Evolutionary conservation across 352 stramenopile species (phyloP).

Genomic region (Plasmopara viticola): DNA sequence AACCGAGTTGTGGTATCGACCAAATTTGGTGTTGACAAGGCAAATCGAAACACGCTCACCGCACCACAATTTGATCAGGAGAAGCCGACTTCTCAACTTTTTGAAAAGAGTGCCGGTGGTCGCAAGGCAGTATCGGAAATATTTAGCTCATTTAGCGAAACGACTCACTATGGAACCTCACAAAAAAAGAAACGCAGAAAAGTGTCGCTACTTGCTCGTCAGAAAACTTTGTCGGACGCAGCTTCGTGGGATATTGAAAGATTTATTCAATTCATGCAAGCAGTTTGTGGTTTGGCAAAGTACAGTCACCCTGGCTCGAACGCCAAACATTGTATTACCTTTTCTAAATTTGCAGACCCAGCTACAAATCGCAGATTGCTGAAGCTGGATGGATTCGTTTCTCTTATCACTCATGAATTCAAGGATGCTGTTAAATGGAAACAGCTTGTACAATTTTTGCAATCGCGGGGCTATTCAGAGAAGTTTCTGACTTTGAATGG

Average conservation of each 20-base stretch:
- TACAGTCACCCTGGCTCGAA: constrained; percentile 20
- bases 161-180: constrained; percentile 3
- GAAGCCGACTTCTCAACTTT: constrained; percentile 13
- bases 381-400: constrained; percentile 36
- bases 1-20: constrained; percentile 28
- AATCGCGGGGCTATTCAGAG: constrained; percentile 38
- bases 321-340: constrained; percentile 47
- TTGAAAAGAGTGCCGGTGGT: constrained; percentile 24
- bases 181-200: constrained; percentile 58
- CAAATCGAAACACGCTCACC: constrained; percentile 7
- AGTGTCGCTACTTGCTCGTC: constrained; percentile 16
- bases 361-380: constrained; percentile 30
- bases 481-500: constrained; percentile 14
- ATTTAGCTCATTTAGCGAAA: constrained; percentile 37
- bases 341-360: constrained; percentile 51
- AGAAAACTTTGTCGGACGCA: constrained; percentile 5
- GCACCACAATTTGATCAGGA: constrained; percentile 17
- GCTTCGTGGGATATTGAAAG: constrained; percentile 57
- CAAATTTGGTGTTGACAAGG: constrained; percentile 21
- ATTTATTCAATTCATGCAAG: constrained; percentile 50
- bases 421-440: constrained; percentile 36
- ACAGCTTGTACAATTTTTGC: constrained; percentile 41
- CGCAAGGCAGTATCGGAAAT: constrained; percentile 26
- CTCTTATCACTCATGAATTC: constrained; percentile 36
- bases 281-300: constrained; percentile 15